phyloP scores from a whole-genome alignment of 1,284 basidiomycete species.

The Anthracocystis panici-leucophaei region DNA sequence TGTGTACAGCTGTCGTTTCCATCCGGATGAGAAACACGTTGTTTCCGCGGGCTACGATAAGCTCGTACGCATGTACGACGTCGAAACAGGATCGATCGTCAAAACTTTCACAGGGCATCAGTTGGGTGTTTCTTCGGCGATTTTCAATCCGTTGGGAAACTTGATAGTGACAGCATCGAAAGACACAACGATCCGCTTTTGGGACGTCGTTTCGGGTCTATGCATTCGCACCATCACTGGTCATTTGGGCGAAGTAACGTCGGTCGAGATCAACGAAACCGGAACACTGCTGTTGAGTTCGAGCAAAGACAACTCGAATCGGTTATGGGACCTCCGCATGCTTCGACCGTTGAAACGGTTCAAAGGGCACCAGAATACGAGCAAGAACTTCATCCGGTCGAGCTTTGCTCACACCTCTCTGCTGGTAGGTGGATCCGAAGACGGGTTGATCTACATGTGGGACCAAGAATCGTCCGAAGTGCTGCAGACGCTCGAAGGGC shows the following conservation, averaged over 20 bases:
- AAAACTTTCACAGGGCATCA: slow-evolving; percentile 73
- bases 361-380: slow-evolving; percentile 73
- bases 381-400: slow-evolving; percentile 72
- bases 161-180: slow-evolving; percentile 72
- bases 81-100: slow-evolving; percentile 70
- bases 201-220: slow-evolving; percentile 72
- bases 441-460: slow-evolving; percentile 68
- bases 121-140: slow-evolving; percentile 71
- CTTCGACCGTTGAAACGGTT: slow-evolving; percentile 71
- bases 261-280: slow-evolving; percentile 71
- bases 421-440: slow-evolving; percentile 72
- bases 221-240: slow-evolving; percentile 71
- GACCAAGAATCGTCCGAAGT: slow-evolving; percentile 66
- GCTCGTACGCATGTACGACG: slow-evolving; percentile 72
- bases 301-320: slow-evolving; percentile 72
- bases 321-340: slow-evolving; percentile 67
- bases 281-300: slow-evolving; percentile 72
- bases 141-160: slow-evolving; percentile 71
- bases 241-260: slow-evolving; percentile 72
- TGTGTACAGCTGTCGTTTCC: slow-evolving; percentile 72
- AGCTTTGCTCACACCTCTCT: slow-evolving; percentile 71
- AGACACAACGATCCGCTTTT: slow-evolving; percentile 72
- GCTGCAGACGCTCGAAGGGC: slow-evolving; percentile 67
- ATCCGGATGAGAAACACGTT: slow-evolving; percentile 69
- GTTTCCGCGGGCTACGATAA: slow-evolving; percentile 72